These are phyloP conservation scores for Hymenoscyphus occultus DNA, from an alignment of 2,329 filamentous ascomycete species.

Conservation along the genomic window DNA sequence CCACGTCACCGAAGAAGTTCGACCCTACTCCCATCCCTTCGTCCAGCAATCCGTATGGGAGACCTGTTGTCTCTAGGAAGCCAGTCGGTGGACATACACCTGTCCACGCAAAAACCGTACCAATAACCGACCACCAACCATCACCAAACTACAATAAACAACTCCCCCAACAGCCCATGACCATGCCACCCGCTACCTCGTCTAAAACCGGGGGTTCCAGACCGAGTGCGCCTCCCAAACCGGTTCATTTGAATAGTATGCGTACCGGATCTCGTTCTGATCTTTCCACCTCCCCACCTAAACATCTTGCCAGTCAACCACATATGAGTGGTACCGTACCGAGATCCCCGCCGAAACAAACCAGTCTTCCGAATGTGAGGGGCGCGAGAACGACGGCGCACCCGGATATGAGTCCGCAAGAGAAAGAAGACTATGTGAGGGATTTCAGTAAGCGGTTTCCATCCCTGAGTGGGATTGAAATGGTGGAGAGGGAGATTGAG, in stretches of 20 bases:
- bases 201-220: conserved; percentile 39
- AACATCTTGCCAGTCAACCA: conserved; percentile 27
- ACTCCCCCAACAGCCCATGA: conserved; percentile 23
- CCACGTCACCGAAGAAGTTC: conserved; percentile 20
- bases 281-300: conserved; percentile 41
- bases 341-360: conserved; percentile 29
- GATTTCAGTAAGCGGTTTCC: conserved; percentile 85
- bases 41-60: conserved; percentile 29
- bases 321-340: too few relatives aligned
- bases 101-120: conserved; percentile 20
- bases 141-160: conserved; percentile 27
- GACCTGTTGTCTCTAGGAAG: conserved; percentile 42
- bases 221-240: conserved; percentile 59
- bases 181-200: conserved; percentile 26
- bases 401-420: conserved; percentile 53
- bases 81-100: conserved; percentile 38
- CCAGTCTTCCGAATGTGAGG: background rate
- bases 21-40: conserved; percentile 13
- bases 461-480: conserved; percentile 78
- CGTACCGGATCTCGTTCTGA: conserved; percentile 40
- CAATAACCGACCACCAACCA: conserved; percentile 24
- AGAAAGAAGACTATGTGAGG: conserved; percentile 63
- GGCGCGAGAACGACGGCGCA: conserved; percentile 40
- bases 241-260: conserved; percentile 57
- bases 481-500: conserved; percentile 36